Evolutionary conservation across 306 rosid genomes (phyloP).

Genomic region (Cucumis cinereus): DNA sequence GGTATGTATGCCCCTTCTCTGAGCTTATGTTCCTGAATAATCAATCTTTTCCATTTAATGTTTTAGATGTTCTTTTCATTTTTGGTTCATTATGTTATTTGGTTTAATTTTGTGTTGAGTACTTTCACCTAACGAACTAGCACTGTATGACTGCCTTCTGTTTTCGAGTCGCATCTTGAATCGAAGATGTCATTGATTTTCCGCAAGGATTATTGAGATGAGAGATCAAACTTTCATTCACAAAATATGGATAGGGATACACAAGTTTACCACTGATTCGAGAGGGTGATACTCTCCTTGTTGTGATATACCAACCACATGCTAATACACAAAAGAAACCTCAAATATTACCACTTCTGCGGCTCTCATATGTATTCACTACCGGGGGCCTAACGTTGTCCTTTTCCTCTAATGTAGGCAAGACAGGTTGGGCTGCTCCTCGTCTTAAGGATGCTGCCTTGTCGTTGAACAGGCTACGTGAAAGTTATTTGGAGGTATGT

Average conservation of each 20-base stretch:
- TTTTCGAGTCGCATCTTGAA: not conserved
- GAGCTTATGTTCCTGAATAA: not conserved
- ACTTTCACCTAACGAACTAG: not conserved
- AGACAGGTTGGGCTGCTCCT: constrained; percentile 86
- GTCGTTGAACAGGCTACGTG: constrained; percentile 71
- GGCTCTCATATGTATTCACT: too few species aligned
- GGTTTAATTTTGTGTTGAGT: not conserved
- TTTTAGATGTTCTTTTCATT: not conserved
- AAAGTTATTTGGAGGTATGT: constrained; percentile 80
- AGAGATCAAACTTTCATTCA: too few species aligned
- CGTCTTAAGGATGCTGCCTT: constrained; percentile 83
- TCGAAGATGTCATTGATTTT: constrained; percentile 12
- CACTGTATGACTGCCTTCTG: not conserved
- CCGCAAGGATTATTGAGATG: too few species aligned
- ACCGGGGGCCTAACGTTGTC: not conserved
- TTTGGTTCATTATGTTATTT: not conserved
- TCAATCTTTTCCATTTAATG: not conserved
- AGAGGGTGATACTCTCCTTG: too few species aligned
- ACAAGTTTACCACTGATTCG: too few species aligned
- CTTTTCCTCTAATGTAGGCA: constrained; percentile 37
- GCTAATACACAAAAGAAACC: too few species aligned
- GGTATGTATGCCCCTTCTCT: constrained; percentile 25
- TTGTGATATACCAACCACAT: too few species aligned
- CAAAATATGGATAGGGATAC: too few species aligned
- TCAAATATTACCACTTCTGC: too few species aligned